Base-by-base conservation (phyloP, 352 stramenopile genomes). In the Aphanomyces cochlioides region DNA sequence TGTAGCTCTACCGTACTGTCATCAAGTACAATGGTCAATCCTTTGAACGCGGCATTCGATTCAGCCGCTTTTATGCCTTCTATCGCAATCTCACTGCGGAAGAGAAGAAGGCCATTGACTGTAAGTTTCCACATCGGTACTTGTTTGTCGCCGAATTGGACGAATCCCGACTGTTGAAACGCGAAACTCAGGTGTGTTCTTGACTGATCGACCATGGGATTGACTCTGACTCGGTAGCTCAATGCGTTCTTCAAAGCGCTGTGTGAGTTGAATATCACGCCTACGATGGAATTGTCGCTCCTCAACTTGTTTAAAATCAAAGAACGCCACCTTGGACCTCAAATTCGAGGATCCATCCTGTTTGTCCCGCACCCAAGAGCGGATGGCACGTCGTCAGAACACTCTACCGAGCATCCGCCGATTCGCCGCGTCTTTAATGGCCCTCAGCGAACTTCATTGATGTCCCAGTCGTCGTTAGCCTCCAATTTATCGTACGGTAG, bases 1-100 rank as follows among this genome's bases (percentile, higher is more conserved):
- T 47, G 8, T 70, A 70, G 64, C 17, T 70, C n/a, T 70, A 70
- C 19, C 64, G 64, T 8, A 48, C 64, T 8, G 34, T 70, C 15
- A 47, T 70, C 43, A 19, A 53, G n/a, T 70, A 70, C 54, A 70
- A 70, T 34, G 64, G 54, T 13, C 64, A 70, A 36, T 38, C 50
- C 36, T 70, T 70, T 61, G 64, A 70, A 36, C 64, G 54, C n/a
- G 64, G 47, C 4, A n/a, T 70, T n/a, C 64, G 64, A 15, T 70
- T 63, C 28, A 70, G 64, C 38, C 64, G 64, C 36, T 70, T 70
- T 43, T 70, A 70, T 37, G 53, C 36, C n/a, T 70, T 70, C 19
- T 56, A 70, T 37, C 19, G n/a, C 50, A 70, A 70, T 34, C n/a
- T 70, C 5, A 70, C 53, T 38, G 17, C 45, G 19, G 38, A 17